Base-by-base conservation (phyloP, 208 protist species). In the Leishmania amazonensis region DNA sequence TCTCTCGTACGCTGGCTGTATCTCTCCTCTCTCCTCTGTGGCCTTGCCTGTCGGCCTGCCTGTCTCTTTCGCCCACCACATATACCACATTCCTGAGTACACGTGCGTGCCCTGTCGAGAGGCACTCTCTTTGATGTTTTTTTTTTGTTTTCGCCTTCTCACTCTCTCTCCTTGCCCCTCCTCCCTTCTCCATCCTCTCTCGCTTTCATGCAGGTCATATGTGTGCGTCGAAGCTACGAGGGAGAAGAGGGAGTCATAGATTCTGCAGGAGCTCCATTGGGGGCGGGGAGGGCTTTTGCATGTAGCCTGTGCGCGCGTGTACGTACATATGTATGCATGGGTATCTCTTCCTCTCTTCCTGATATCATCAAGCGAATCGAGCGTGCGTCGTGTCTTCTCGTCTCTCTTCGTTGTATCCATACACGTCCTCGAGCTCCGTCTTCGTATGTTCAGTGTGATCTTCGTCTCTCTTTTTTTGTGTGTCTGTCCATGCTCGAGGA, bases 281-380 rank as follows among this genome's bases (percentile, higher is more conserved):
- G 51, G 28, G 57, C 24, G 17, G 57, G 28, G 28, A 62, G 24
- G 57, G 2, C 28, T 54, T 54, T 85, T 80, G 53, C 24, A 80
- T 75, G 58, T 83, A 28, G 45, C 17, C 13, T 70, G 64, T 31
- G 60, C 60, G 13, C 60, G 13, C 40, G 40, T 83, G 54, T 83
- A 67, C 0, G 31, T 83, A 68, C 31, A 51, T 82, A n/a, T 77
- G 49, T 85, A 35, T 74, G 47, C 19, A 51, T 75, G 7, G 24
- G 75, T 65, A 6, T 72, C 65, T 47, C 65, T n/a, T 38, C 21
- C 40, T 19, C 24, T 72, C 40, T 72, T 9, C 40, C 67, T 8
- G 31, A 42, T 7, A 68, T 68, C 31, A 68, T 68, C 31, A 42
- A 42, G 4, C 4, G 35, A 40, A 15, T 40, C 5, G 17, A 40